These are phyloP conservation scores for Heliosperma pusillum DNA, from an alignment of 148 eudicot species.

Conservation along the genomic window DNA sequence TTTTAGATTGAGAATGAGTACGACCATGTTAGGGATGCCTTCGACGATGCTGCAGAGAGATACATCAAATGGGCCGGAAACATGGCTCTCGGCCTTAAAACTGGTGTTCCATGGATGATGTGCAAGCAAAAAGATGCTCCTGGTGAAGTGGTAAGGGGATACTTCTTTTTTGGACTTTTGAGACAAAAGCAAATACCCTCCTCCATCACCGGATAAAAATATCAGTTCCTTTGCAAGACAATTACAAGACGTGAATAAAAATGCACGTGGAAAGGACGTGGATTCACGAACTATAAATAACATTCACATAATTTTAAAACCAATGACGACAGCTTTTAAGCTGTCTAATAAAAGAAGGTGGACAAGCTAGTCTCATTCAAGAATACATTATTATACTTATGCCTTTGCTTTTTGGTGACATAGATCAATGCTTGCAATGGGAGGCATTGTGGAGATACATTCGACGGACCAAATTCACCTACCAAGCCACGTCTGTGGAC, in stretches of 20 bases:
- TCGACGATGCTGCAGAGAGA: slow-evolving; percentile 37
- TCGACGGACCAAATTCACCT: slow-evolving; percentile 67
- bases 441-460: slow-evolving; percentile 71
- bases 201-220: too few species aligned
- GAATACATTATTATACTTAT: neutral
- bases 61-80: slow-evolving; percentile 81
- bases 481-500: slow-evolving; percentile 90
- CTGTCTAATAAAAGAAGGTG: too few species aligned
- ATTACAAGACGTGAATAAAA: too few species aligned
- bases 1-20: slow-evolving; percentile 90
- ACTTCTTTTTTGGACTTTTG: neutral
- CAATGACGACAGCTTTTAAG: too few species aligned
- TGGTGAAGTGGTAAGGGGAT: slow-evolving; percentile 55
- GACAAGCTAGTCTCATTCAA: neutral
- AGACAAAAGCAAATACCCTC: too few species aligned
- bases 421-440: slow-evolving; percentile 96
- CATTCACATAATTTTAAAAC: too few species aligned
- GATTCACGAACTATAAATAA: too few species aligned
- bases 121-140: slow-evolving; percentile 97
- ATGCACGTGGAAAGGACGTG: too few species aligned
- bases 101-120: slow-evolving; percentile 93
- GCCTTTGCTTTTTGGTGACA: neutral
- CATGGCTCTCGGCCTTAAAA: slow-evolving; percentile 65
- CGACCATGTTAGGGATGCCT: slow-evolving; percentile 50
- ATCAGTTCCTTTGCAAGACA: too few species aligned